Base-by-base conservation (phyloP, 257 asterid species). In the Forsythia viridissima region DNA sequence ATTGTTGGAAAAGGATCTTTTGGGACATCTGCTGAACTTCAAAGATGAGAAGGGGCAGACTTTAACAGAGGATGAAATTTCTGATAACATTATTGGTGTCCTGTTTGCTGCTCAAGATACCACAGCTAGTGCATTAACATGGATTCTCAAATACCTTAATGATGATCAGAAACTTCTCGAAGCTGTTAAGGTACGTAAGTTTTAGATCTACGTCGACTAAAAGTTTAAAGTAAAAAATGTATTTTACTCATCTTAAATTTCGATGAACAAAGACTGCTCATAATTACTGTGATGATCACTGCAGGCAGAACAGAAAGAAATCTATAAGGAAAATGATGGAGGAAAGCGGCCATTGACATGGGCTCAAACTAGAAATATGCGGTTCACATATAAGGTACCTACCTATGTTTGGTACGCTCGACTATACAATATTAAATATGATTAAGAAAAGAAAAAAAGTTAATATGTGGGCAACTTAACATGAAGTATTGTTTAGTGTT, bases 91-190 rank as follows among this genome's bases (percentile, higher is more conserved):
- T 63, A 91, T 94, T 6, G 99, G 99, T 21, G 91, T 95, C 0
- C 77, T 95, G 42, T 95, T 95, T 86, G 99, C 99, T 34, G 99
- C 99, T 63, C 99, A 92, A 61, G 99, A 95, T 41, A 95, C 99
- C 15, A 93, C 99, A 1, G 98, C 99, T 4, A 88, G 92, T 80
- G 94, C 90, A 41, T 73, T 95, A 21, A 95, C 99, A 57, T 95
- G 99, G 99, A 86, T 95, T 39, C 87, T 95, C 74, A 95, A 95
- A 74, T 93, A 90, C 88, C 91, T 95, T 20, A 84, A 86, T 30
- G 93, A 95, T 63, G 48, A 93, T 57, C 91, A 79, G 10, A 86
- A 86, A 55, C 84, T 95, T 74, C 77, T 95, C 40, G 84, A 93
- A 78, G 90, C 86, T 65, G 92, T 95, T 11, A 88, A 86, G 91